Percentiles rank a stretch among this genome's conserved stretches.
These are phyloP conservation scores for Yamadazyma buinensis DNA, from an alignment of 1,139 yeast genomes.

Conservation along the genomic window DNA sequence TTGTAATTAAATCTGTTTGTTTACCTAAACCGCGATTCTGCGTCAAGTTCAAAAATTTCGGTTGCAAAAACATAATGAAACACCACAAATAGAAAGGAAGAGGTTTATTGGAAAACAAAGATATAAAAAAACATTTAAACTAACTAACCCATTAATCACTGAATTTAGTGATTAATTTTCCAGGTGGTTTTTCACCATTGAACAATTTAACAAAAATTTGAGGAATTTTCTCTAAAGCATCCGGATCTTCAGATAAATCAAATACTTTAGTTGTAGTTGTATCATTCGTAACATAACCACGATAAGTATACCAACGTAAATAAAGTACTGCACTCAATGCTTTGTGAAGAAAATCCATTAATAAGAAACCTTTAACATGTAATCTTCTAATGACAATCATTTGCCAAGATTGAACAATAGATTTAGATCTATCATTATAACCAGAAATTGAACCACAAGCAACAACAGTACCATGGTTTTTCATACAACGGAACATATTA, in stretches of 20 bases:
- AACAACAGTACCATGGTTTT: slow-evolving; percentile 42
- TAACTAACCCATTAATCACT: slow-evolving; percentile 12
- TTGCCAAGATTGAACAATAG: slow-evolving; percentile 34
- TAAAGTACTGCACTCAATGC: slow-evolving; percentile 32
- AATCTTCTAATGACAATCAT: slow-evolving; percentile 46
- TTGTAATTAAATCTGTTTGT: slow-evolving; percentile 1
- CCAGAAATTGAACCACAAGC: slow-evolving; percentile 65
- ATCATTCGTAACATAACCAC: slow-evolving; percentile 37
- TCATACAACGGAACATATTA: slow-evolving; percentile 37
- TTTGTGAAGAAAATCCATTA: slow-evolving; percentile 30
- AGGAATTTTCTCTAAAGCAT: slow-evolving; percentile 26
- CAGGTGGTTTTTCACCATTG: slow-evolving; percentile 27
- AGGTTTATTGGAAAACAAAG: too few relatives aligned
- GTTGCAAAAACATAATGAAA: slow-evolving; percentile 2
- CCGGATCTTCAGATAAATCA: slow-evolving; percentile 20
- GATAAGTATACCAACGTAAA: slow-evolving; percentile 30
- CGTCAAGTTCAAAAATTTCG: background rate
- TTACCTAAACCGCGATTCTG: slow-evolving; percentile 3
- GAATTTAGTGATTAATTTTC: slow-evolving; percentile 35
- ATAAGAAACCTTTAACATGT: slow-evolving; percentile 46
- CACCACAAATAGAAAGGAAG: background rate
- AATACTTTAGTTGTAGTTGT: slow-evolving; percentile 20
- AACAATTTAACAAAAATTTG: slow-evolving; percentile 27
- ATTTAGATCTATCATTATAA: slow-evolving; percentile 42
- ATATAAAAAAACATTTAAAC: background rate